Evolutionary conservation across 2,329 filamentous ascomycete genomes (phyloP).

Genomic region (Neobulgaria alba): DNA sequence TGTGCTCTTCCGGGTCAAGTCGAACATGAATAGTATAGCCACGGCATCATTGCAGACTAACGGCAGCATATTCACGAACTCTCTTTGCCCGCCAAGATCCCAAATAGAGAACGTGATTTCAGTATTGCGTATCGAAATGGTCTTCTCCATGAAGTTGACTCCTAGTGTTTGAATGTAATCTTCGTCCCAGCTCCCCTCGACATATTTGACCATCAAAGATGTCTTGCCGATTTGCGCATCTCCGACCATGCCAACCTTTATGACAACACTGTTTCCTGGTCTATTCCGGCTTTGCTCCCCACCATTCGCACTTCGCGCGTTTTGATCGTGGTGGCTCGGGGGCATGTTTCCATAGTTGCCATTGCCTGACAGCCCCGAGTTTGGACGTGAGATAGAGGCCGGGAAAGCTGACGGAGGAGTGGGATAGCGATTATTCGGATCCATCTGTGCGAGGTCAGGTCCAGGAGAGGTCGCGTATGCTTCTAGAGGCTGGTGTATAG

Average conservation of each 20-base stretch:
- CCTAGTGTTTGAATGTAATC: constrained; percentile 98
- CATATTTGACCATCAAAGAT: constrained; percentile 98
- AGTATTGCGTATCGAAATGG: constrained; percentile 96
- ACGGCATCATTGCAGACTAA: constrained; percentile 99
- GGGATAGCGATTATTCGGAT: constrained; percentile 25
- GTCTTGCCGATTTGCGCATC: constrained; percentile 99
- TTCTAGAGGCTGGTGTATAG: constrained; percentile 23
- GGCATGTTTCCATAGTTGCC: constrained; percentile 26
- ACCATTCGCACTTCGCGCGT: constrained; percentile 22
- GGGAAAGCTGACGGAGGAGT: constrained; percentile 27
- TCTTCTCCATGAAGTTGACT: constrained; percentile 99
- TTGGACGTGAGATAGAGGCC: constrained; percentile 27
- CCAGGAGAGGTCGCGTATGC: constrained; percentile 24
- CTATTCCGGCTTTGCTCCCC: constrained; percentile 29
- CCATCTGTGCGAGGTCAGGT: constrained; percentile 22
- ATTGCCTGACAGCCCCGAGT: constrained; percentile 27
- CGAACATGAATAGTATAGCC: constrained; percentile 99
- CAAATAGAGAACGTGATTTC: constrained; percentile 99
- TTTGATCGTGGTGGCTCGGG: constrained; percentile 27
- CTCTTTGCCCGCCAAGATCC: constrained; percentile 94
- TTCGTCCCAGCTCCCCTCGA: constrained; percentile 98
- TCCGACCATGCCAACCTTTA: constrained; percentile 99
- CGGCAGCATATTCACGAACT: constrained; percentile 99
- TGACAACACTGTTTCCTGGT: constrained; percentile 81
- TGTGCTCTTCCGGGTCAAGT: constrained; percentile 94